Percentiles rank a stretch among this genome's conserved stretches.
Conservation (phyloP, 305 asterid species). For the Caryopteris hybrid region DNA sequence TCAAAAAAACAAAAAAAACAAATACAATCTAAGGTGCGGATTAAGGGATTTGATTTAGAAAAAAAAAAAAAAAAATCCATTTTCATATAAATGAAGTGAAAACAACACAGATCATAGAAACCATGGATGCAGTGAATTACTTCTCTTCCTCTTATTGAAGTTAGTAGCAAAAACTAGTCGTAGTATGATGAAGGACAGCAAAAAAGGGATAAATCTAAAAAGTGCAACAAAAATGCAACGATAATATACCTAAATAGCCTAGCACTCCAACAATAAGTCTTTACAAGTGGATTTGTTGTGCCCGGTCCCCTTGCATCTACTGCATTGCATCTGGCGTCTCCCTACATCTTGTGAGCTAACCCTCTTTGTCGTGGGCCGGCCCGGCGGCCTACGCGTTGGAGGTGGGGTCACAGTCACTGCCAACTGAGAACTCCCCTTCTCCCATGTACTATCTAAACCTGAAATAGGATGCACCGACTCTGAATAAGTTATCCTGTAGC, state of each 20-base stretch:
- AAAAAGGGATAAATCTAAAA: neutral
- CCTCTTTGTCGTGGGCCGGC: conserved; percentile 80
- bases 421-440: conserved; percentile 40
- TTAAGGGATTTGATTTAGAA: too few species aligned
- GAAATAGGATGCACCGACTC: conserved; percentile 62
- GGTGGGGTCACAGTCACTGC: conserved; percentile 81
- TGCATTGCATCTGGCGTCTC: conserved; percentile 83
- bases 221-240: neutral
- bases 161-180: conserved; percentile 14
- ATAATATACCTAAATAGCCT: conserved; percentile 34
- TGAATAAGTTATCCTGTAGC: conserved; percentile 71
- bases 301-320: conserved; percentile 90
- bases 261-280: conserved; percentile 59
- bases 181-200: conserved; percentile 20
- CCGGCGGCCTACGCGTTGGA: conserved; percentile 96
- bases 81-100: too few species aligned
- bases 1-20: too few species aligned
- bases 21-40: too few species aligned
- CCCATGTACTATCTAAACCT: conserved; percentile 39
- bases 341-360: conserved; percentile 53
- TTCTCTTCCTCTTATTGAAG: conserved; percentile 20
- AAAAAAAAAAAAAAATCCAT: too few species aligned
- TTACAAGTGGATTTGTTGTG: conserved; percentile 95
- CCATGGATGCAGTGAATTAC: neutral
- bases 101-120: neutral